A percentile compares a stretch with the other conserved stretches of the same genome.
These are phyloP conservation scores for Saccharomyces hybrid DNA, from an alignment of 1,139 yeast genomes.

Conservation along the genomic window DNA sequence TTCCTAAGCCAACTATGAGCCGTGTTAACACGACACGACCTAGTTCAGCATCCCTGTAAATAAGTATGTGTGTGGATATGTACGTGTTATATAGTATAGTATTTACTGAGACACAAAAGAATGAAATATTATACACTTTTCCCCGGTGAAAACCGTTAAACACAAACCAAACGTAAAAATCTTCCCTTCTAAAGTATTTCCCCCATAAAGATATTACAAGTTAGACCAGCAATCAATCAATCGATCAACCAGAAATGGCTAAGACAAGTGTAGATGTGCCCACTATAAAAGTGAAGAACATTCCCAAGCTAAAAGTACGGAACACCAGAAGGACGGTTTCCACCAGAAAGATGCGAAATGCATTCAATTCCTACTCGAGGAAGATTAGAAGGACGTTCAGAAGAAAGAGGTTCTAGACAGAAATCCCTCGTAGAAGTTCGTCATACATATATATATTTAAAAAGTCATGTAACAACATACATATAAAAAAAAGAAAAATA, in stretches of 20 bases:
- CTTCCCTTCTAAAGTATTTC: neutral
- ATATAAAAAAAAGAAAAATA: neutral
- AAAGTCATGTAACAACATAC: neutral
- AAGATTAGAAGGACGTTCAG: neutral
- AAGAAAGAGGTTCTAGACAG: neutral
- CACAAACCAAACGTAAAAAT: no score
- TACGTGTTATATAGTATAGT: no score
- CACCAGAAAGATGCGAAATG: neutral
- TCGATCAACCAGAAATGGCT: neutral
- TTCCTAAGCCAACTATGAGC: constrained; percentile 39
- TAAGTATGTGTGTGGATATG: neutral
- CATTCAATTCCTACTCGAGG: neutral
- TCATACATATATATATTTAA: neutral
- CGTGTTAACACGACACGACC: neutral
- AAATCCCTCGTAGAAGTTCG: no score
- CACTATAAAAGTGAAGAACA: neutral
- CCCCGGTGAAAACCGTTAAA: no score
- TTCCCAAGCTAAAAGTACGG: neutral
- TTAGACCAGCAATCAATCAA: no score
- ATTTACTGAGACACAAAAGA: no score
- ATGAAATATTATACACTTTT: no score
- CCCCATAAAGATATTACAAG: no score
- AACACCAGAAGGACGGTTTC: neutral
- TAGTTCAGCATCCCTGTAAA: constrained; percentile 6
- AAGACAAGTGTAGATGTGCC: neutral